Base-by-base conservation (phyloP, 257 asterid species). In the Ehretia macrophylla region DNA sequence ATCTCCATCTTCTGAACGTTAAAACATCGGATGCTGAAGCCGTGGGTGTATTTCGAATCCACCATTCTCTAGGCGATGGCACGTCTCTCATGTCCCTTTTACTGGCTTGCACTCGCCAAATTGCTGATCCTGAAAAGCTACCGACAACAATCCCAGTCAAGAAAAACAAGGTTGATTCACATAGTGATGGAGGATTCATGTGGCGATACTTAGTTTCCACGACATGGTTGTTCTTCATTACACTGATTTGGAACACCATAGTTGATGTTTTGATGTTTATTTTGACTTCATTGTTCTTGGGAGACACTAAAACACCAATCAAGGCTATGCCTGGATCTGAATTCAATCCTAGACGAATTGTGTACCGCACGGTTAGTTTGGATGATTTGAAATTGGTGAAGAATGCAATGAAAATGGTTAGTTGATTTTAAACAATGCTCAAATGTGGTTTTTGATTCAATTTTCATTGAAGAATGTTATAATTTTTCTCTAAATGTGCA, bases 51-150 rank as follows among this genome's bases (percentile, higher is more conserved):
- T 52, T 76, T 8, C 72, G 81, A 0, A 55, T 71, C 60, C 81
- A 76, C 18, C 81, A 76, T 20, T 72, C 81, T 37, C 55, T 76
- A 1, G 81, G 81, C 3, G 81, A 76, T 19, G 81, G 78, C 49
- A 57, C 70, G 0, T 76, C 81, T 32, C 60, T 76, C 14, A 60
- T 67, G 58, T 76, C 81, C 10, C 72, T 71, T 20, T 37, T 72
- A 5, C 55, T 76, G 8, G 78, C 77, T 0, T 63, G 77, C 56
- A 67, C 69, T 17, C 78, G 75, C 22, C 71, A 72, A 63, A 58
- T 64, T 10, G 53, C 75, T 3, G 32, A 72, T 16, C 78, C 81
- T 0, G 17, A 56, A 4, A 42, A 56, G 18, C 40, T 76, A 5
- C 78, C 81, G 6, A n/a, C n/a, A 1, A 63, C 74, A 10, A 66